A percentile compares a stretch with the other conserved stretches of the same genome.
phyloP scores from a whole-genome alignment of 2,329 filamentous ascomycete genomes.

The Phyllosticta capitalensis region DNA sequence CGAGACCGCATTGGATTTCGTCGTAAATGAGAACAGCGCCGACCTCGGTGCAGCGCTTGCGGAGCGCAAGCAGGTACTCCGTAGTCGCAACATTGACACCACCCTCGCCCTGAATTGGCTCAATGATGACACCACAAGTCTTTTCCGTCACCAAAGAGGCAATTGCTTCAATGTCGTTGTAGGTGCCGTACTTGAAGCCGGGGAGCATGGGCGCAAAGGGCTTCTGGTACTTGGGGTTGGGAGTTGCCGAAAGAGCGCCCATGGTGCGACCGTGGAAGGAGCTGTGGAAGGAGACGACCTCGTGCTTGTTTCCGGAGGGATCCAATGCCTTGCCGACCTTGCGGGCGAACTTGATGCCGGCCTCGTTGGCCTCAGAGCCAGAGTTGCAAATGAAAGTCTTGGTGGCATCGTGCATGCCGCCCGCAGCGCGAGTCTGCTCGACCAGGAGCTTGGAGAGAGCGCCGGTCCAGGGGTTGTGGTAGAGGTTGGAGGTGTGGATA shows the following conservation, averaged over 20 bases:
- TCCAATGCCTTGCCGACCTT: slow-evolving; percentile 76
- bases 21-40: slow-evolving; percentile 88
- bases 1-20: slow-evolving; percentile 92
- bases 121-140: slow-evolving; percentile 90
- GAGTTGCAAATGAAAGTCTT: slow-evolving; percentile 94
- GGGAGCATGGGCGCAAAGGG: slow-evolving; percentile 94
- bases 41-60: slow-evolving; percentile 72
- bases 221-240: slow-evolving; percentile 94
- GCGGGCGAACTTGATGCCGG: slow-evolving; percentile 90
- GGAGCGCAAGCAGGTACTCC: slow-evolving; percentile 77
- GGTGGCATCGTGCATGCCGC: slow-evolving; percentile 70
- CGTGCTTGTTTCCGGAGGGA: slow-evolving; percentile 62
- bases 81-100: slow-evolving; percentile 76
- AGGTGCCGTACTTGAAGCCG: slow-evolving; percentile 77
- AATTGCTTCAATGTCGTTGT: slow-evolving; percentile 70
- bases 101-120: slow-evolving; percentile 96
- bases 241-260: slow-evolving; percentile 89
- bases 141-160: slow-evolving; percentile 66
- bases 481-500: slow-evolving; percentile 89
- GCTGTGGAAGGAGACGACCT: slow-evolving; percentile 82
- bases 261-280: slow-evolving; percentile 97
- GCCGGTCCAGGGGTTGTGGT: slow-evolving; percentile 94
- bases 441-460: slow-evolving; percentile 78
- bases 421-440: slow-evolving; percentile 66
- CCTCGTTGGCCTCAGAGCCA: slow-evolving; percentile 94